Percentiles rank a stretch among this genome's conserved stretches.
Conservation (phyloP, 2,329 filamentous ascomycete species). For the Diaporthe aspalathi region DNA sequence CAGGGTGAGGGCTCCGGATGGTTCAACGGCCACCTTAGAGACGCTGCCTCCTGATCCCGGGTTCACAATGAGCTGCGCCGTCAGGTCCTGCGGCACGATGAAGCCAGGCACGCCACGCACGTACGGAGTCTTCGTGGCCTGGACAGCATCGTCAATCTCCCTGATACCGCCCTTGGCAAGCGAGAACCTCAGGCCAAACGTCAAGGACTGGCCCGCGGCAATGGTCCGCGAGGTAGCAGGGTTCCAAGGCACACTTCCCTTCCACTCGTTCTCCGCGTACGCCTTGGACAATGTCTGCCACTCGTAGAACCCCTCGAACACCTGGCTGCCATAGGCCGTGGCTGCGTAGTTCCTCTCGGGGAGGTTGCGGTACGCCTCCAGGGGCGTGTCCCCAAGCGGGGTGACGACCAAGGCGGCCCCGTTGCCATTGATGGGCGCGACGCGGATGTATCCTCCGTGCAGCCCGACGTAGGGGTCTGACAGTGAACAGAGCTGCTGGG, state of each 20-base stretch:
- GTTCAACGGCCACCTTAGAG: conserved; percentile 52
- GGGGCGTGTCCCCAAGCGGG: conserved; percentile 56
- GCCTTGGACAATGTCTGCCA: conserved; percentile 67
- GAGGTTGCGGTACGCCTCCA: conserved; percentile 68
- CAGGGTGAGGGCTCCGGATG: conserved; percentile 52
- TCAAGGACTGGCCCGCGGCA: conserved; percentile 56
- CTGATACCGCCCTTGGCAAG: conserved; percentile 56
- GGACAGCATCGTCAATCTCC: conserved; percentile 59
- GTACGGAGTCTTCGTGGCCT: conserved; percentile 57
- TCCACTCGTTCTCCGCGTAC: conserved; percentile 69
- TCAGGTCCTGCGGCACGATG: conserved; percentile 60
- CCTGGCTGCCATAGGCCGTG: conserved; percentile 62
- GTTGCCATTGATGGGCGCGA: conserved; percentile 62
- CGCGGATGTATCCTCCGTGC: conserved; percentile 67
- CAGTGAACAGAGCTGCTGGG: conserved; percentile 63
- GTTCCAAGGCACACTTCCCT: conserved; percentile 64
- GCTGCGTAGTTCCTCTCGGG: conserved; percentile 54
- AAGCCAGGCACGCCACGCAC: conserved; percentile 67
- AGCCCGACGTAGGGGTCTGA: conserved; percentile 71
- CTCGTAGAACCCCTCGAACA: conserved; percentile 70
- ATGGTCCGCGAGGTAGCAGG: conserved; percentile 59
- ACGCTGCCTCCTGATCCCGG: conserved; percentile 53
- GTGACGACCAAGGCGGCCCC: conserved; percentile 67
- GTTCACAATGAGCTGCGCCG: conserved; percentile 59
- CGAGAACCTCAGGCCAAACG: conserved; percentile 64